Conservation (phyloP, 345 rosid genomes). For the Rubroshorea leprosula region DNA sequence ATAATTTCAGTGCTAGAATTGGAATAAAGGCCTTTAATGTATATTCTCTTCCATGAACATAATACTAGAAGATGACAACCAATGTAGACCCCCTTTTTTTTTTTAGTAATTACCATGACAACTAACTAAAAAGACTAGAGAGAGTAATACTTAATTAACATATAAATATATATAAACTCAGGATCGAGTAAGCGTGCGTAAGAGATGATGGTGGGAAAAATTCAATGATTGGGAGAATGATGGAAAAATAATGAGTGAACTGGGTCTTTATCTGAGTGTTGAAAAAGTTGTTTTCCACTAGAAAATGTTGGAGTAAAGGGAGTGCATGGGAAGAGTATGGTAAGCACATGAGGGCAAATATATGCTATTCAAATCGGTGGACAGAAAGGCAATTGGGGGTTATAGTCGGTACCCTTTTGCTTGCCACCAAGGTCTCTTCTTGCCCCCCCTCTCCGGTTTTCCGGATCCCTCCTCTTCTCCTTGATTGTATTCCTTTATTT, state of each 20-base stretch:
- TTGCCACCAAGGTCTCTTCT: constrained; percentile 55
- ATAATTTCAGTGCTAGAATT: too few species aligned
- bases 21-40: too few species aligned
- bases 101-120: too few species aligned
- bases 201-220: too few species aligned
- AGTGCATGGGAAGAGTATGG: constrained; percentile 22
- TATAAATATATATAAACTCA: too few species aligned
- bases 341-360: constrained; percentile 27
- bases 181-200: too few species aligned
- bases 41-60: too few species aligned
- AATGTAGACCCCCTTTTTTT: too few species aligned
- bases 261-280: constrained; percentile 28
- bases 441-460: constrained; percentile 5
- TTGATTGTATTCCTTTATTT: too few species aligned
- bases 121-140: too few species aligned
- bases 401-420: constrained; percentile 42
- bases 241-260: background rate
- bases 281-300: constrained; percentile 52
- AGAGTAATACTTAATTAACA: too few species aligned
- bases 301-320: constrained; percentile 43
- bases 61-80: too few species aligned
- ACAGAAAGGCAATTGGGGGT: constrained; percentile 45
- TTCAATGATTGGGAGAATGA: background rate
- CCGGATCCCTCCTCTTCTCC: background rate
- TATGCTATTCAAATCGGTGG: constrained; percentile 51